Conservation (phyloP, 305 asterid genomes). For the Plantago coronopus region DNA sequence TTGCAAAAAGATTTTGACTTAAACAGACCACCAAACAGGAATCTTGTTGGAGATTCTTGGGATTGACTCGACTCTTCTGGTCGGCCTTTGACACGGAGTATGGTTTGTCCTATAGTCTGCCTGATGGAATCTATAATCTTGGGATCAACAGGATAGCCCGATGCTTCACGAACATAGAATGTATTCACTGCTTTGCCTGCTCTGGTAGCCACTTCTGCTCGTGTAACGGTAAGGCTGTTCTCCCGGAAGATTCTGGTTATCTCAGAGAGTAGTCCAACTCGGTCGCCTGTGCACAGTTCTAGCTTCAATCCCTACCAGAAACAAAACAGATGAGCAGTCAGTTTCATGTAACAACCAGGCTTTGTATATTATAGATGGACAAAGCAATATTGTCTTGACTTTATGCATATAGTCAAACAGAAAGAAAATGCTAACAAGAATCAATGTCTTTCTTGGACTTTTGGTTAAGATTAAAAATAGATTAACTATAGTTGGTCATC, state of each 20-base stretch:
- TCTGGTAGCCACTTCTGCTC: slow-evolving; percentile 89
- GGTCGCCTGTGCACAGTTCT: slow-evolving; percentile 72
- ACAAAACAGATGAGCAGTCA: slow-evolving; percentile 10
- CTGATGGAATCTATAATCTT: slow-evolving; percentile 80
- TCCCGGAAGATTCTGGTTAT: slow-evolving; percentile 82
- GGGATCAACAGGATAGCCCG: slow-evolving; percentile 78
- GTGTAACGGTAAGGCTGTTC: slow-evolving; percentile 71
- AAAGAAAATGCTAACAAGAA: background rate
- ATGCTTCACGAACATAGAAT: slow-evolving; percentile 75
- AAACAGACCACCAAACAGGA: slow-evolving; percentile 81
- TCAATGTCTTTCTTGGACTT: no score
- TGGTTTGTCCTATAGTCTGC: slow-evolving; percentile 71
- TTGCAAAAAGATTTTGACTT: slow-evolving; percentile 84
- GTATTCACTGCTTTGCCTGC: slow-evolving; percentile 76
- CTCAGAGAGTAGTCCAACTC: slow-evolving; percentile 83
- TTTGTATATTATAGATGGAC: background rate
- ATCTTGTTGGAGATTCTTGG: slow-evolving; percentile 78
- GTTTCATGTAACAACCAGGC: slow-evolving; percentile 1
- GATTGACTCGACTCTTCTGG: slow-evolving; percentile 51
- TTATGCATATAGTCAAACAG: background rate
- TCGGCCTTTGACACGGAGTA: slow-evolving; percentile 71
- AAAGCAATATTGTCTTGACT: slow-evolving; percentile 5
- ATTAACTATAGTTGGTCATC: background rate
- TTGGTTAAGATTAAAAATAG: background rate
- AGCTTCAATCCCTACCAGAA: slow-evolving; percentile 69